phyloP scores from a whole-genome alignment of 306 rosid genomes.

The Cicer arietinum region DNA sequence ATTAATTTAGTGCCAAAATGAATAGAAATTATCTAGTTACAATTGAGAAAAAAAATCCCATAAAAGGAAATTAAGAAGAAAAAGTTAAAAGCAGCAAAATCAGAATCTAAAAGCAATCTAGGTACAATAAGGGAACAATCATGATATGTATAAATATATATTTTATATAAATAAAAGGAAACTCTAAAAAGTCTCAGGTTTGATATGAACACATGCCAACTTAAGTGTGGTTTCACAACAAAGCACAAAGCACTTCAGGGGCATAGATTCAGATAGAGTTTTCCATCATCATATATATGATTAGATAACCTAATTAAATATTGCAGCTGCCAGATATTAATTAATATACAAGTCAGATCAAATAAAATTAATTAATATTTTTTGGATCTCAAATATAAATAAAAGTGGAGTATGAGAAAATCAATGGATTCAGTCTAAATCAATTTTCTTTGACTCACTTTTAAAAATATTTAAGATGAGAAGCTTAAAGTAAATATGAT shows the following conservation, averaged over 20 bases:
- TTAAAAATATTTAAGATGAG: too few species aligned
- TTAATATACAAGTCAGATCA: neutral
- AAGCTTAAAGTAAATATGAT: neutral
- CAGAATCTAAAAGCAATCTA: conserved; percentile 29
- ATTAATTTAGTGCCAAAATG: neutral
- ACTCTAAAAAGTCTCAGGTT: conserved; percentile 2
- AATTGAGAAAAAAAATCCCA: conserved; percentile 9
- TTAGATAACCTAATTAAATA: neutral
- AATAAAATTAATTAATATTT: neutral
- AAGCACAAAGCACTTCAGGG: conserved; percentile 12
- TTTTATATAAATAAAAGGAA: conserved; percentile 5
- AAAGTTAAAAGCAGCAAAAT: conserved; percentile 18
- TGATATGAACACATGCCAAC: conserved; percentile 19
- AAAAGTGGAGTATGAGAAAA: too few species aligned
- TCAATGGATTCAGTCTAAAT: too few species aligned
- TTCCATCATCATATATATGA: neutral
- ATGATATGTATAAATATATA: neutral
- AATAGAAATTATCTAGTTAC: conserved; percentile 44
- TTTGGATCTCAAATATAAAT: too few species aligned
- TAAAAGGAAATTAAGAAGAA: conserved; percentile 21
- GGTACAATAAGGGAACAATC: conserved; percentile 18
- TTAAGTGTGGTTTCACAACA: conserved; percentile 7
- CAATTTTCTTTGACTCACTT: too few species aligned
- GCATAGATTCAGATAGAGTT: neutral
- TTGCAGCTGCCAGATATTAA: neutral